A percentile compares a stretch with the other conserved stretches of the same genome.
Evolutionary conservation across 2,329 filamentous ascomycete genomes (phyloP).

Genomic region (Dryadomyces sulphureus): DNA sequence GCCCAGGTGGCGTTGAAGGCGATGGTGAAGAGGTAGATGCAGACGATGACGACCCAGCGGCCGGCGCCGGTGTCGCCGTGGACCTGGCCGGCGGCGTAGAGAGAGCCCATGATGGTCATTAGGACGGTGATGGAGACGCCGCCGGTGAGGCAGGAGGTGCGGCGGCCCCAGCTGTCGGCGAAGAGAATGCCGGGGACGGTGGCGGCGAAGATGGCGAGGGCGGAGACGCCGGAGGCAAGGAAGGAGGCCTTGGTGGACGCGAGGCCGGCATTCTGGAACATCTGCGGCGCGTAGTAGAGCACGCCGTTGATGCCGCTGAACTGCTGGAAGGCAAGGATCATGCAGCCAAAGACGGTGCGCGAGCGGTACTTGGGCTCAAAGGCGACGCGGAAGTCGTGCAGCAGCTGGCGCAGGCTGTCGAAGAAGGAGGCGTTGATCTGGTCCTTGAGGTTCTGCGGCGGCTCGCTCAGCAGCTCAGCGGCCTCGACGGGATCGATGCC

Average conservation of each 20-base stretch:
- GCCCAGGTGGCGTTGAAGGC: slow-evolving; percentile 34
- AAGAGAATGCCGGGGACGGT: slow-evolving; percentile 39
- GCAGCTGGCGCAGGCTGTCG: slow-evolving; percentile 15
- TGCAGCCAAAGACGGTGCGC: slow-evolving; percentile 36
- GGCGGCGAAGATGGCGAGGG: slow-evolving; percentile 37
- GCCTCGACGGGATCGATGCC: slow-evolving; percentile 27
- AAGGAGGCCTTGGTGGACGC: slow-evolving; percentile 35
- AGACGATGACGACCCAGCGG: slow-evolving; percentile 35
- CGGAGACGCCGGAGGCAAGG: slow-evolving; percentile 44
- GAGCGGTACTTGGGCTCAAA: slow-evolving; percentile 24
- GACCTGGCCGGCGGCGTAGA: slow-evolving; percentile 30
- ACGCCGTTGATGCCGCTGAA: slow-evolving; percentile 45
- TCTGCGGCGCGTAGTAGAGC: slow-evolving; percentile 43
- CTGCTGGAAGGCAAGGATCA: slow-evolving; percentile 44
- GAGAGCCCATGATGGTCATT: slow-evolving; percentile 37
- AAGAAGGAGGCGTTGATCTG: slow-evolving; percentile 15
- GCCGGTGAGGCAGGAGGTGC: slow-evolving; percentile 35
- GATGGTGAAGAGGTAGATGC: slow-evolving; percentile 33
- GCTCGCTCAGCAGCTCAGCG: slow-evolving; percentile 21
- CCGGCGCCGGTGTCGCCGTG: slow-evolving; percentile 21
- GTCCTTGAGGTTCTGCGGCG: slow-evolving; percentile 11
- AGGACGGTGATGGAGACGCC: slow-evolving; percentile 32
- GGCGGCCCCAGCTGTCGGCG: slow-evolving; percentile 41
- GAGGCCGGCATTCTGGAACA: slow-evolving; percentile 46
- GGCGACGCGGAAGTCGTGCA: slow-evolving; percentile 18